These are phyloP conservation scores for Leishmania braziliensis DNA, from an alignment of 208 protist genomes.

Conservation along the genomic window DNA sequence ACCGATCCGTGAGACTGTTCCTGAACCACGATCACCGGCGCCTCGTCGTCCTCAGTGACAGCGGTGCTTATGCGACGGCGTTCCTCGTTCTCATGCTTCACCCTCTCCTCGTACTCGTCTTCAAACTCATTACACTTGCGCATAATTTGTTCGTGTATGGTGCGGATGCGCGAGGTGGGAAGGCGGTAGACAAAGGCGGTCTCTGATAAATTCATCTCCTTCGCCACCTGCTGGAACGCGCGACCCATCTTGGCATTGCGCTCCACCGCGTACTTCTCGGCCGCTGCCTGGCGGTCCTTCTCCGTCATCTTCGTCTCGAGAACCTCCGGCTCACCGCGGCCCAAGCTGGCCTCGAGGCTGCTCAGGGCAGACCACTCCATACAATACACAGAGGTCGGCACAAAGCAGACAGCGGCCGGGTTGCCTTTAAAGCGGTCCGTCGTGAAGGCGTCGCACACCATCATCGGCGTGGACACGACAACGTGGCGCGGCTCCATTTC, in stretches of 20 bases:
- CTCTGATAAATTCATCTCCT: slow-evolving; percentile 69
- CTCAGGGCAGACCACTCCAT: slow-evolving; percentile 56
- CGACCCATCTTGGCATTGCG: slow-evolving; percentile 48
- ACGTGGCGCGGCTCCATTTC: slow-evolving; percentile 22
- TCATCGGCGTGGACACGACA: slow-evolving; percentile 46
- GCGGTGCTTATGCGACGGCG: slow-evolving; percentile 24
- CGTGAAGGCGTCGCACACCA: slow-evolving; percentile 74
- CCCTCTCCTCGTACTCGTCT: slow-evolving; percentile 65
- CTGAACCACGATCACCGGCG: not conserved
- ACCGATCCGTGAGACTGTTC: slow-evolving; percentile 3
- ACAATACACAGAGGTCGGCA: slow-evolving; percentile 52
- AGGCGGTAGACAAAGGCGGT: slow-evolving; percentile 76
- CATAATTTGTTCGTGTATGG: slow-evolving; percentile 51
- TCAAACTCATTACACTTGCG: slow-evolving; percentile 59
- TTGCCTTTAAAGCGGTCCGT: slow-evolving; percentile 67
- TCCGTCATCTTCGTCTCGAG: slow-evolving; percentile 36
- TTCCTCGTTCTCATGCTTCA: slow-evolving; percentile 37
- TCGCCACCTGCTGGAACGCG: slow-evolving; percentile 56
- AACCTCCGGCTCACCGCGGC: slow-evolving; percentile 51
- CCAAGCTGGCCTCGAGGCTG: slow-evolving; percentile 59
- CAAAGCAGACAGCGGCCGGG: slow-evolving; percentile 61
- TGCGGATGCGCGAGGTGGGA: slow-evolving; percentile 45
- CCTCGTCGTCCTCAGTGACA: slow-evolving; percentile 37
- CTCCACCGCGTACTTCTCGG: slow-evolving; percentile 51
- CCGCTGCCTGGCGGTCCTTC: slow-evolving; percentile 41